Conservation (phyloP, 2,329 filamentous ascomycete species). For the Capronia epimyces region DNA sequence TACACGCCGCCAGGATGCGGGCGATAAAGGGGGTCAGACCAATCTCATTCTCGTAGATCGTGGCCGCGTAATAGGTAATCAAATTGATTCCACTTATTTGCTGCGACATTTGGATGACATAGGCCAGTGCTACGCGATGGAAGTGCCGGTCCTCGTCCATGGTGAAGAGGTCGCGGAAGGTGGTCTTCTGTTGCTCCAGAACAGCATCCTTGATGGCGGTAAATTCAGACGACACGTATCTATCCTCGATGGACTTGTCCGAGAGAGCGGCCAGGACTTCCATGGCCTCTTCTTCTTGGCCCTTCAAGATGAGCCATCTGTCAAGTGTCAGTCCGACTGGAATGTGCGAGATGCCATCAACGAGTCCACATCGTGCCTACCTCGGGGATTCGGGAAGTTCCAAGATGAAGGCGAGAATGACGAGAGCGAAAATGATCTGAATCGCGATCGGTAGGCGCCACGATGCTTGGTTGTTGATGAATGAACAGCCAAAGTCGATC, state of each 20-base stretch:
- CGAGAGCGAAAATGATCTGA: conserved; percentile 52
- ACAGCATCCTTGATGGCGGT: conserved; percentile 51
- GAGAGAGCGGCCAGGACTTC: conserved; percentile 49
- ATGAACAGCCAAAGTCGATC: conserved; percentile 47
- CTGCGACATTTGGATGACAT: conserved; percentile 54
- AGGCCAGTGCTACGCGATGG: conserved; percentile 52
- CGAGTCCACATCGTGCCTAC: background rate
- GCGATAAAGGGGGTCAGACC: conserved; percentile 14
- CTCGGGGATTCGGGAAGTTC: conserved; percentile 14
- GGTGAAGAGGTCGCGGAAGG: conserved; percentile 55
- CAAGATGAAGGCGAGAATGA: conserved; percentile 42
- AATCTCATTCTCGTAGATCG: conserved; percentile 21
- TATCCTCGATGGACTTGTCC: conserved; percentile 44
- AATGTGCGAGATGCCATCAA: background rate
- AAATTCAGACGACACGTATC: conserved; percentile 45
- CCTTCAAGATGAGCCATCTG: conserved; percentile 30
- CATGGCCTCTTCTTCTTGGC: conserved; percentile 39
- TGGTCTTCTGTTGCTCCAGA: conserved; percentile 47
- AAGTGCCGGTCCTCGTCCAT: conserved; percentile 53
- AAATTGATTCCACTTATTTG: conserved; percentile 39
- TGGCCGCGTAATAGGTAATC: conserved; percentile 21
- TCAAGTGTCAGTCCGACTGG: conserved; percentile 22
- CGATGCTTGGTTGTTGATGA: conserved; percentile 45
- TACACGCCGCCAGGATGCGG: conserved; percentile 20
- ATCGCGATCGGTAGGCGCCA: conserved; percentile 56